Evolutionary conservation across 2,329 filamentous ascomycete genomes (phyloP).

Genomic region (Sarocladium strictum): DNA sequence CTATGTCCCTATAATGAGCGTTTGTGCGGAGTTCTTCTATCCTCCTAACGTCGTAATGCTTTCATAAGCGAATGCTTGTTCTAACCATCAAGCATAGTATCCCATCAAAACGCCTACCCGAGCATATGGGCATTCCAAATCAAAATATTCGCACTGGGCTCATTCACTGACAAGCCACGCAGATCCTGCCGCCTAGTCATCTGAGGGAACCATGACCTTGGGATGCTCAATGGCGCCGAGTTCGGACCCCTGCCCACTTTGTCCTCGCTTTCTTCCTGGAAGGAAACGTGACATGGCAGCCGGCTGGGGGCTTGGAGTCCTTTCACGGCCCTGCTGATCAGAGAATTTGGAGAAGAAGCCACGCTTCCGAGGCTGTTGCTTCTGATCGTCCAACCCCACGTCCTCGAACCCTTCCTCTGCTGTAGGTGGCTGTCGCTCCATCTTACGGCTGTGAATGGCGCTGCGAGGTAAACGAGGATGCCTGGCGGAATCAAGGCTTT

Average conservation of each 20-base stretch:
- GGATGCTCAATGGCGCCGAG: slow-evolving; percentile 55
- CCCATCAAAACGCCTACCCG: background rate
- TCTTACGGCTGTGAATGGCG: slow-evolving; percentile 46
- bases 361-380: slow-evolving; percentile 46
- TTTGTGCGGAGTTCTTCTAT: background rate
- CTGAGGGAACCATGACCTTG: slow-evolving; percentile 19
- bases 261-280: slow-evolving; percentile 65
- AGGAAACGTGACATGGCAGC: slow-evolving; percentile 53
- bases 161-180: background rate
- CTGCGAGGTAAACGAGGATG: slow-evolving; percentile 57
- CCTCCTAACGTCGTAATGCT: background rate
- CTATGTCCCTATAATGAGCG: background rate
- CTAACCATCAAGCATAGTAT: background rate
- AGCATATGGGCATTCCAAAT: background rate
- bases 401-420: slow-evolving; percentile 84
- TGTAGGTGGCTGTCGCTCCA: slow-evolving; percentile 56
- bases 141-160: background rate
- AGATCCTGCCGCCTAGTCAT: slow-evolving; percentile 12
- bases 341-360: slow-evolving; percentile 74
- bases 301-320: slow-evolving; percentile 22
- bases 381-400: slow-evolving; percentile 76
- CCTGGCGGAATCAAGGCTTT: slow-evolving; percentile 73
- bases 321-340: slow-evolving; percentile 41
- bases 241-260: slow-evolving; percentile 61
- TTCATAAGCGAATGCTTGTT: background rate